Base-by-base conservation (phyloP, 768 basidiomycete genomes). In the Infundibulicybe gibba region DNA sequence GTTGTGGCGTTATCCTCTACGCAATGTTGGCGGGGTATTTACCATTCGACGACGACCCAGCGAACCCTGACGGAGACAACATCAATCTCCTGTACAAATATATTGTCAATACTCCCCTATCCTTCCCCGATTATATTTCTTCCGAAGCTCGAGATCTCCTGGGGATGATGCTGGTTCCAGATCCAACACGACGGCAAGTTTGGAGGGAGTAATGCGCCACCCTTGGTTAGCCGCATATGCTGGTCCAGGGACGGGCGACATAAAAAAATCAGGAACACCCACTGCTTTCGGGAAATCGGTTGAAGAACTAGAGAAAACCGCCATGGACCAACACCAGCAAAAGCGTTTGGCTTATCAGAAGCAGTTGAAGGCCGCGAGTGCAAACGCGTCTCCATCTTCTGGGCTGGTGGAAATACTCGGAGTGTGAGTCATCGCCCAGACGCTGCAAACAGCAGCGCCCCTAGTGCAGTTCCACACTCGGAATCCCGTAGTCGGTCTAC, bases 1-100 rank as follows among this genome's bases (percentile, higher is more conserved):
- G 83, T 31, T 97, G 93, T 53, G 93, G 93, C 33, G 94, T 97
- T 49, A 97, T 97, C 57, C 76, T 97, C 5, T 97, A 97, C 61
- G 94, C 93, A 49, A 97, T 97, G 93, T 80, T 97, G 14, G 93
- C 93, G 1, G 93, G 93, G 9, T 95, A 95, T 61, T 85, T 97
- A n/a, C 97, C 97, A 17, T 99, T 97, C 66, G 97, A 98, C 67
- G 97, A 98, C 65, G 97, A 99, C 66, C 97, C 97, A 1, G 87
- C 85, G 21, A 99, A 98, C 63, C 97, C 97, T 3, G 97, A 98
- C 47, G 97, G 97, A 49, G 95, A 99, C 71, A 98, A 99, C 71
- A 99, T 98, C 73, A 98, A 98, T 61, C 79, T 98, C 5, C 71
- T 99, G 40, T 98, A 99, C 81, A 92, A 90, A 63, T 98, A 99